phyloP scores from a whole-genome alignment of 257 asterid species.

The Rauvolfia tetraphylla region DNA sequence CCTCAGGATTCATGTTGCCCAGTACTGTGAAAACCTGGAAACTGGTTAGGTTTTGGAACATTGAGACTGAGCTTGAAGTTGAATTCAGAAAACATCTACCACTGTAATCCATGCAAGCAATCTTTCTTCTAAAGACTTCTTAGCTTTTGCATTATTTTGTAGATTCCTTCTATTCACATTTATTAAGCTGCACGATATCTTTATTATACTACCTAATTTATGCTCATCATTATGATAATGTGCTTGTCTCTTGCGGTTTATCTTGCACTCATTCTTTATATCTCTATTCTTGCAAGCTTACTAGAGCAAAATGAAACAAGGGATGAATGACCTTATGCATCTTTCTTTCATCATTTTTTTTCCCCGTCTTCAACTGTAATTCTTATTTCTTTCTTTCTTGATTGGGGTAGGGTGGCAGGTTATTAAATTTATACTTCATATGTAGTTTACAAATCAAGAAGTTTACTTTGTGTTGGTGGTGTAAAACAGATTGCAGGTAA shows the following conservation, averaged over 20 bases:
- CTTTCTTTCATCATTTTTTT: not conserved
- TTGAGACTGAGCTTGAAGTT: not conserved
- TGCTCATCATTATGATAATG: not conserved
- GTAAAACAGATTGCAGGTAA: constrained; percentile 78
- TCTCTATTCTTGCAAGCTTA: not conserved
- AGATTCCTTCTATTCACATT: not conserved
- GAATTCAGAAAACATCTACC: not conserved
- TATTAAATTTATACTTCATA: not conserved
- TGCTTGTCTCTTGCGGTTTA: not conserved
- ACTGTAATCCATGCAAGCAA: not conserved
- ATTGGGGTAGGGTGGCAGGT: not conserved
- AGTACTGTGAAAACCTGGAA: not conserved
- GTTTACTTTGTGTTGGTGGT: constrained; percentile 7
- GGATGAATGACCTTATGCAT: not conserved
- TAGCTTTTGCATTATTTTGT: not conserved
- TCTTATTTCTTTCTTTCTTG: not conserved
- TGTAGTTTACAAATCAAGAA: not conserved
- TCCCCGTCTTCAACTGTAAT: not conserved
- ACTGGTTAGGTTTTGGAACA: not conserved
- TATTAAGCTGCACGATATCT: not conserved
- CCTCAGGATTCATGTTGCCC: not conserved
- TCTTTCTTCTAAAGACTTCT: not conserved
- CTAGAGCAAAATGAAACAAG: not conserved
- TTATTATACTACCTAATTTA: not conserved
- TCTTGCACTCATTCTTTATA: not conserved